Evolutionary conservation across 2,329 filamentous ascomycete genomes (phyloP), one percentile per base, ranked within the genome.

Genomic region (Dactylellina leptospora): DNA sequence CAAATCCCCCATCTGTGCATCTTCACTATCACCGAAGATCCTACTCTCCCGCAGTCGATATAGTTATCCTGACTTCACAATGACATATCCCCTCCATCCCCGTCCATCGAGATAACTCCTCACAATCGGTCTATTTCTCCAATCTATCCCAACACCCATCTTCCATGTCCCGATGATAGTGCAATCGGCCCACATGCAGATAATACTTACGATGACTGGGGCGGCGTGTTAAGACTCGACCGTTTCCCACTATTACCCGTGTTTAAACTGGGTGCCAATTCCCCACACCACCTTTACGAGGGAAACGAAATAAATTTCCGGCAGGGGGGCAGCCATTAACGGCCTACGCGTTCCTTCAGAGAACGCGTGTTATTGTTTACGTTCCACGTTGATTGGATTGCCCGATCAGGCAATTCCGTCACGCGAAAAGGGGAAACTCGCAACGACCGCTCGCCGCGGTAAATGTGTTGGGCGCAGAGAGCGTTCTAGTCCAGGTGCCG

Each of bases 401-500:
- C 68, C 68, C 42, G 42, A 44, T 64, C 6, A 2, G 68, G 68
- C 18, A 72, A 60, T 54, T 64, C 55, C 53, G 23, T 18, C 13
- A 33, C 40, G 33, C 28, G 16, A 25, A 72, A 36, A 22, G 53
- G 59, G 59, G 55, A 63, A 51, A 20, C n/a, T 48, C 22, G 30
- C 59, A 47, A 60, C 66, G 50, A 53, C 44, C 27, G 38, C 20
- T n/a, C 50, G 23, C 18, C 8, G 3, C 30, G 27, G 25, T 13
- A 22, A 44, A 58, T 72, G 68, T 72, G 68, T 72, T 64, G 59
- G n/a, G n/a, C n/a, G n/a, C n/a, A n/a, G n/a, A n/a, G n/a, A n/a
- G n/a, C n/a, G n/a, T n/a, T n/a, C n/a, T n/a, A n/a, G n/a, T n/a
- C n/a, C n/a, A n/a, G n/a, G n/a, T n/a, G n/a, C n/a, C n/a, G n/a